Evolutionary conservation across 805 yeast species (phyloP), one percentile per base, ranked within the genome.

Genomic region (Lachancea dasiensis): DNA sequence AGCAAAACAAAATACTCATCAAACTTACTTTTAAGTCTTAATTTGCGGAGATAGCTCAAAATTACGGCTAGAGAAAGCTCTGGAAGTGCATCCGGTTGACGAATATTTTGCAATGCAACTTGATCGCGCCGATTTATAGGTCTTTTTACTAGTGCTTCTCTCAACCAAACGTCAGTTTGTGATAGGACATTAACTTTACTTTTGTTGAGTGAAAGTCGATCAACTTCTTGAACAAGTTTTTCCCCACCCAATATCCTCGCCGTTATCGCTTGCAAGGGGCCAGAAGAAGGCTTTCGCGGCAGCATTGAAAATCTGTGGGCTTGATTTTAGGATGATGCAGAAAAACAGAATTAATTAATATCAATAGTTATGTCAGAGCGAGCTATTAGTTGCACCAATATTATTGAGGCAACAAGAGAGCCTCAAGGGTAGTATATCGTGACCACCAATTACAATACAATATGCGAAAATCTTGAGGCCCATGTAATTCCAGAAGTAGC

Each of bases 1-100:
- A 55, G 33, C 18, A 56, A 40, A 3, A 45, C 44, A 34, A 52
- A 56, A 38, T 51, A 56, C 2, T 42, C 32, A 5, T 44, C 39
- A 10, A 25, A 28, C 15, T 47, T 39, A 16, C 49, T 45, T 2
- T 33, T 28, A 7, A 49, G 36, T 25, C 61, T 42, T n/a, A 56
- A 37, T 15, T 37, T 44, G 31, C 53, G 53, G 26, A 56, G 36
- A 6, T 50, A 49, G 22, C 49, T 45, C 28, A 56, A 18, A 5
- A 56, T 47, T 6, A 38, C 36, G 3, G 51, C 47, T 34, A 48
- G 20, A 18, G 40, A 39, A 8, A 48, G 32, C 10, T 24, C 27
- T 9, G 25, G 13, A 6, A 6, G 33, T 18, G 33, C 37, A 4
- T 25, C 24, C 11, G 14, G 27, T n/a, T 17, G 14, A 10, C 22